phyloP scores from a whole-genome alignment of 208 protist genomes.

The Leishmania arabica region DNA sequence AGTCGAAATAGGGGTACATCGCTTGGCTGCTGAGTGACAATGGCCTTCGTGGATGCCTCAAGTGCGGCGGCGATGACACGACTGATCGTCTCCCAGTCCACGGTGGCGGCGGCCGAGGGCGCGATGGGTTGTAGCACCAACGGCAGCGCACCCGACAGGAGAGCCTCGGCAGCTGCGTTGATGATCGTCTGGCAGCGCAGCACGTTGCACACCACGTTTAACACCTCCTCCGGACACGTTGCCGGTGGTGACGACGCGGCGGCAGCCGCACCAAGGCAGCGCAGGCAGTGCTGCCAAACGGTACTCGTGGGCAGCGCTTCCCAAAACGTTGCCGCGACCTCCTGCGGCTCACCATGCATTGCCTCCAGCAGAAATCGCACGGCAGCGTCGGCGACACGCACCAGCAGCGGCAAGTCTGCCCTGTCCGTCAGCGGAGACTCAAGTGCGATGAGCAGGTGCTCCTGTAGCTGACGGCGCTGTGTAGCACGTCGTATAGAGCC shows the following conservation, averaged over 20 bases:
- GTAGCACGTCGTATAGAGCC: conserved; percentile 63
- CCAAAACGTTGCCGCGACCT: conserved; percentile 62
- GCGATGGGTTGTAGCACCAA: conserved; percentile 30
- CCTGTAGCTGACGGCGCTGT: conserved; percentile 58
- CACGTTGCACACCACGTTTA: conserved; percentile 45
- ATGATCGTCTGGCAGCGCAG: conserved; percentile 60
- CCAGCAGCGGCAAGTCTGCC: conserved; percentile 33
- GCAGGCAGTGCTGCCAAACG: conserved; percentile 50
- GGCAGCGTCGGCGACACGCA: conserved; percentile 35
- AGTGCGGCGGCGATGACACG: conserved; percentile 54
- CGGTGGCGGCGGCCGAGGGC: neutral
- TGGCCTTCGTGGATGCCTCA: conserved; percentile 57
- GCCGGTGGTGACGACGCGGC: neutral
- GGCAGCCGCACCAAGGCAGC: conserved; percentile 17
- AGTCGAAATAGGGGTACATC: conserved; percentile 46
- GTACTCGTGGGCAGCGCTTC: conserved; percentile 39
- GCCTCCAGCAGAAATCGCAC: conserved; percentile 56
- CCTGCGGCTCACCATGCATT: conserved; percentile 52
- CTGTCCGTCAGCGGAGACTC: conserved; percentile 14
- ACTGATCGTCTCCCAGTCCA: conserved; percentile 32
- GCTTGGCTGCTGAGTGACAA: conserved; percentile 44
- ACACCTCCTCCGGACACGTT: conserved; percentile 12
- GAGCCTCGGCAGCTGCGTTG: conserved; percentile 38
- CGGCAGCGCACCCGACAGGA: conserved; percentile 45
- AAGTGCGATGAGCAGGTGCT: conserved; percentile 41